Conservation (phyloP, 495 filamentous ascomycete genomes). For the Symbiotaphrina buchneri region DNA sequence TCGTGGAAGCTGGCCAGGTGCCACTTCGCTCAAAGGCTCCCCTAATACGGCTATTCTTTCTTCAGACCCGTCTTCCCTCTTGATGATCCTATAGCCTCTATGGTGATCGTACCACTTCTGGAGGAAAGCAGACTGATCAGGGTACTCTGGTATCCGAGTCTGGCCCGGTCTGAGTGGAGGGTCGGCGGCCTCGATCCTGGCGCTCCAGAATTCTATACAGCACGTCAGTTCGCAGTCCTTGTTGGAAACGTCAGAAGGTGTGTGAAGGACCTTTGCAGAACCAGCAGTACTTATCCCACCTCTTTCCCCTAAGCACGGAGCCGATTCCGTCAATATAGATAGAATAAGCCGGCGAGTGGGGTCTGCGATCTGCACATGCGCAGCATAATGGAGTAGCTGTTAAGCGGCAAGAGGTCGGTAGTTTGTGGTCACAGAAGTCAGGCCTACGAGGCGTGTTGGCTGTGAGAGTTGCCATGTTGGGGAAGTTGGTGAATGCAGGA, state of each 20-base stretch:
- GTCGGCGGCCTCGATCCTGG: constrained; percentile 12
- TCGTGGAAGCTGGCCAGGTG: constrained; percentile 15
- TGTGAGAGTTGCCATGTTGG: constrained; percentile 18
- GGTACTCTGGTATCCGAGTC: constrained; percentile 15
- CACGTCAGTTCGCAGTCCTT: constrained; percentile 3
- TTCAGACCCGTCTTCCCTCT: constrained; percentile 13
- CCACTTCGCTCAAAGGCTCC: constrained; percentile 17
- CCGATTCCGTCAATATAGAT: constrained; percentile 21
- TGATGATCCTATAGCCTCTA: constrained; percentile 15
- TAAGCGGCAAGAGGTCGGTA: constrained; percentile 19
- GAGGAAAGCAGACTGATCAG: constrained; percentile 18
- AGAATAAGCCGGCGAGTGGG: constrained; percentile 14
- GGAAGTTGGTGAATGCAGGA: too few relatives aligned
- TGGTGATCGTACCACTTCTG: constrained; percentile 20
- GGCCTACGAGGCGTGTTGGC: constrained; percentile 12
- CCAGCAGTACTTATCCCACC: constrained; percentile 23
- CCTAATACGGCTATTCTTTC: constrained; percentile 15
- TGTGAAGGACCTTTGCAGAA: constrained; percentile 15
- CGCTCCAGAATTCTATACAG: constrained; percentile 18
- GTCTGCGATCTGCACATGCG: constrained; percentile 17
- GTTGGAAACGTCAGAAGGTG: not conserved
- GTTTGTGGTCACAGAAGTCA: constrained; percentile 19
- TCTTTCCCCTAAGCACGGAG: constrained; percentile 15
- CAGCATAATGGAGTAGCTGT: constrained; percentile 18
- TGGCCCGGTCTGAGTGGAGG: constrained; percentile 9